These are phyloP conservation scores for Phaffia rhodozyma DNA, from an alignment of 1,284 basidiomycete genomes.

Conservation along the genomic window DNA sequence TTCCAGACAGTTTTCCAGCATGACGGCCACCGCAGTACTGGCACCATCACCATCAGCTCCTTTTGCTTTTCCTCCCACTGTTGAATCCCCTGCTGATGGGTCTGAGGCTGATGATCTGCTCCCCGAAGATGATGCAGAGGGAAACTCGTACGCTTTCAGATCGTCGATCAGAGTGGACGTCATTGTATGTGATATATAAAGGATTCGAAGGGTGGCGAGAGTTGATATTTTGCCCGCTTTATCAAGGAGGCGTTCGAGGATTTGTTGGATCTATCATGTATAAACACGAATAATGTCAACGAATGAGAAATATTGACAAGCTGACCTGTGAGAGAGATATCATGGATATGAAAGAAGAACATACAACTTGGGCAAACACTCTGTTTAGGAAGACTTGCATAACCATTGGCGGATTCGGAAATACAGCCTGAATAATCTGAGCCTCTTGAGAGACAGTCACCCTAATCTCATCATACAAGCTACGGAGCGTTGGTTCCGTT, in stretches of 20 bases:
- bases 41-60: conserved; percentile 15
- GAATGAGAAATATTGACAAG: background rate
- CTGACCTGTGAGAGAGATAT: background rate
- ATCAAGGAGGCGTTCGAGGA: conserved; percentile 73
- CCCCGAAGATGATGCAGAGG: conserved; percentile 36
- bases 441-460: conserved; percentile 87
- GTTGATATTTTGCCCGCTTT: conserved; percentile 63
- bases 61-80: conserved; percentile 1
- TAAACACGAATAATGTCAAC: conserved; percentile 3
- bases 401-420: conserved; percentile 91
- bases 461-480: conserved; percentile 77
- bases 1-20: conserved; percentile 91
- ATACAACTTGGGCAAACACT: conserved; percentile 92
- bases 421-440: conserved; percentile 96
- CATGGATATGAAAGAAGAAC: conserved; percentile 26
- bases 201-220: conserved; percentile 78
- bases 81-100: background rate
- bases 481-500: conserved; percentile 63
- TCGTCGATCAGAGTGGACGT: conserved; percentile 76
- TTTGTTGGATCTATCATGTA: conserved; percentile 68
- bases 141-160: conserved; percentile 80
- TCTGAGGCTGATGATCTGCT: background rate
- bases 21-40: conserved; percentile 47
- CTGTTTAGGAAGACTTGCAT: conserved; percentile 98
- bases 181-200: conserved; percentile 76